Conservation (phyloP, 768 basidiomycete genomes). For the Plicaturopsis crispa region DNA sequence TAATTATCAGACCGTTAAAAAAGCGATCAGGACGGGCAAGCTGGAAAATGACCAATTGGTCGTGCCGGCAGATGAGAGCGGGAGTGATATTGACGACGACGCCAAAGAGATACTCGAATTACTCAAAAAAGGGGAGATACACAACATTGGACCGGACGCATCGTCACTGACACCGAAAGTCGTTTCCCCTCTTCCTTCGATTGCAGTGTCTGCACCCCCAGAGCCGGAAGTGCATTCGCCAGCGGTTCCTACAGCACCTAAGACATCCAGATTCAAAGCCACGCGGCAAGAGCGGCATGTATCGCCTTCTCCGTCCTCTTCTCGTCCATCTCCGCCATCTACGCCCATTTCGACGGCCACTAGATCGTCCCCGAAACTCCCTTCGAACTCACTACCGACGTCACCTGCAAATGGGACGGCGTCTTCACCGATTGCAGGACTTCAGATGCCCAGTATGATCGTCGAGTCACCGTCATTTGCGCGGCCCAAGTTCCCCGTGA, state of each 20-base stretch:
- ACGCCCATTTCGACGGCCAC: conserved; percentile 20
- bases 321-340: conserved; percentile 13
- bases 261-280: conserved; percentile 45
- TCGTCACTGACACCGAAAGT: background rate
- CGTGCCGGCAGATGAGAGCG: conserved; percentile 44
- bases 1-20: conserved; percentile 39
- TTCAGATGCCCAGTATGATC: conserved; percentile 5
- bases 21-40: conserved; percentile 49
- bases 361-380: conserved; percentile 29
- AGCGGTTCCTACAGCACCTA: conserved; percentile 21
- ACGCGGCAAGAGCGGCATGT: conserved; percentile 20
- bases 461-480: conserved; percentile 13
- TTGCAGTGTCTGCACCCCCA: background rate
- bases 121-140: conserved; percentile 40
- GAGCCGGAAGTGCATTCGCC: background rate
- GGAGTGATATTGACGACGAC: conserved; percentile 47
- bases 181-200: background rate
- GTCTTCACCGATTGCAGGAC: background rate
- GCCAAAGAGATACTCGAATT: conserved; percentile 46
- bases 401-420: conserved; percentile 1
- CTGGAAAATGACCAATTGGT: conserved; percentile 42
- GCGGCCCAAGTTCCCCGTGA: too few relatives aligned
- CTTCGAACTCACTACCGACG: conserved; percentile 7
- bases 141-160: conserved; percentile 37
- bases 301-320: conserved; percentile 1